A percentile compares a stretch with the other conserved stretches of the same genome.
Conservation (phyloP, 176 grass and related monocot genomes). For the Stipa capillata region DNA sequence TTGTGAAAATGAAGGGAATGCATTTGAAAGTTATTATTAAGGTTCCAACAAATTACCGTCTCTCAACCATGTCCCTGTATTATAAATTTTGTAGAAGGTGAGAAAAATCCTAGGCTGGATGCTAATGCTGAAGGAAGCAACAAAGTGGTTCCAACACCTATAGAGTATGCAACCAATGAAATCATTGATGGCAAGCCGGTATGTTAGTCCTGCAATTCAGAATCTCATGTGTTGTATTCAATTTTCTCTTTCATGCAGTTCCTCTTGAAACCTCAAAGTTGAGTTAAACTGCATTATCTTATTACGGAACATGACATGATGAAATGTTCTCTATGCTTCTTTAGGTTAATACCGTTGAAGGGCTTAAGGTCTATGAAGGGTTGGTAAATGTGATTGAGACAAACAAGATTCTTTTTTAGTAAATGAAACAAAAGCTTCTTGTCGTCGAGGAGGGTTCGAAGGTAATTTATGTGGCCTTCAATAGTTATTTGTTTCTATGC, state of each 20-base stretch:
- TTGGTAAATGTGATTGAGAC: slow-evolving; percentile 47
- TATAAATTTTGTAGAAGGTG: slow-evolving; percentile 17
- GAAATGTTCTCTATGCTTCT: slow-evolving; percentile 1
- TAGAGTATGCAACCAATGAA: slow-evolving; percentile 58
- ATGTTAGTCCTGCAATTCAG: not conserved
- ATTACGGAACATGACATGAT: not conserved
- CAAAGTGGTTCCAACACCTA: slow-evolving; percentile 24
- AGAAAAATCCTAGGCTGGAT: not conserved
- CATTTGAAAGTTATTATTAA: not conserved
- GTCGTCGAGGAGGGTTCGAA: slow-evolving; percentile 42
- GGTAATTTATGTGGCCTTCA: slow-evolving; percentile 31
- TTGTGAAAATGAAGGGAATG: not conserved
- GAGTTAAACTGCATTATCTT: not conserved
- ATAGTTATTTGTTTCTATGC: not conserved
- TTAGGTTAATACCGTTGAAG: slow-evolving; percentile 86
- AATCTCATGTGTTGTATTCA: not conserved
- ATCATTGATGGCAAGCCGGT: slow-evolving; percentile 56
- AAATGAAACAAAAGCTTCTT: slow-evolving; percentile 76
- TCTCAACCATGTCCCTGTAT: not conserved
- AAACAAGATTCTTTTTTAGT: slow-evolving; percentile 56
- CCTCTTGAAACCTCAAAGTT: not conserved
- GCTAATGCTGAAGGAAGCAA: slow-evolving; percentile 24
- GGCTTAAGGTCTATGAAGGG: slow-evolving; percentile 85
- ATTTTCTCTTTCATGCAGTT: not conserved
- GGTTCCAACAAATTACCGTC: not conserved